These are phyloP conservation scores for Xerocomus amazonicus DNA, from an alignment of 1,284 basidiomycete genomes.

Conservation along the genomic window DNA sequence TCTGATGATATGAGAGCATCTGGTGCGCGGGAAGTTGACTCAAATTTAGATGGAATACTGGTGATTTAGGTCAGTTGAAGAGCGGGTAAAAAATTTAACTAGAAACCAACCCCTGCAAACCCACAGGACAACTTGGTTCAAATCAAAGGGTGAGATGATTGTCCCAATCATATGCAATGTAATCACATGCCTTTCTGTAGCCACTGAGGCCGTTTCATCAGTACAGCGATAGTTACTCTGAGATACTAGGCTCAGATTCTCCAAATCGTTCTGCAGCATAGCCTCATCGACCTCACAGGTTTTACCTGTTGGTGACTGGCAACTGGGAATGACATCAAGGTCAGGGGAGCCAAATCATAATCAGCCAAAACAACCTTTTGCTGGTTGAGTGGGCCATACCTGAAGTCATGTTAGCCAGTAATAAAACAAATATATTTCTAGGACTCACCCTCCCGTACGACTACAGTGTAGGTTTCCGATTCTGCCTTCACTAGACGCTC, in stretches of 20 bases:
- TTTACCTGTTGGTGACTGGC: background rate
- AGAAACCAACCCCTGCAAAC: constrained; percentile 19
- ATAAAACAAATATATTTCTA: background rate
- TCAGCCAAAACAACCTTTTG: constrained; percentile 9
- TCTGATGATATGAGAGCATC: background rate
- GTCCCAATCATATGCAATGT: background rate
- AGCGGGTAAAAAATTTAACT: too few relatives aligned
- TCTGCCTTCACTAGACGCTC: constrained; percentile 12
- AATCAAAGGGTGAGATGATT: background rate
- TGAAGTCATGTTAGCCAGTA: constrained; percentile 3
- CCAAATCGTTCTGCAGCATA: background rate
- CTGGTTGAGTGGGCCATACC: constrained; percentile 23
- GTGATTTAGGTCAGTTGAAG: background rate
- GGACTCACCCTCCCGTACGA: constrained; percentile 12
- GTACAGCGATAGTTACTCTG: constrained; percentile 23
- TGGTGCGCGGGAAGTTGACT: background rate
- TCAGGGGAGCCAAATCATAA: background rate
- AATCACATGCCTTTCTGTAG: constrained; percentile 12
- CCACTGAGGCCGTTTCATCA: constrained; percentile 2
- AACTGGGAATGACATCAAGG: background rate
- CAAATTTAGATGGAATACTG: constrained; percentile 24
- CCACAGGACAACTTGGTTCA: constrained; percentile 6
- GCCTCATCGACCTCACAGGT: background rate
- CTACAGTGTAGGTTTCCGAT: constrained; percentile 12
- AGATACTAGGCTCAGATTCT: constrained; percentile 24